These are phyloP conservation scores for Sporothrix variecibatus DNA, from an alignment of 2,329 filamentous ascomycete genomes.

Conservation along the genomic window DNA sequence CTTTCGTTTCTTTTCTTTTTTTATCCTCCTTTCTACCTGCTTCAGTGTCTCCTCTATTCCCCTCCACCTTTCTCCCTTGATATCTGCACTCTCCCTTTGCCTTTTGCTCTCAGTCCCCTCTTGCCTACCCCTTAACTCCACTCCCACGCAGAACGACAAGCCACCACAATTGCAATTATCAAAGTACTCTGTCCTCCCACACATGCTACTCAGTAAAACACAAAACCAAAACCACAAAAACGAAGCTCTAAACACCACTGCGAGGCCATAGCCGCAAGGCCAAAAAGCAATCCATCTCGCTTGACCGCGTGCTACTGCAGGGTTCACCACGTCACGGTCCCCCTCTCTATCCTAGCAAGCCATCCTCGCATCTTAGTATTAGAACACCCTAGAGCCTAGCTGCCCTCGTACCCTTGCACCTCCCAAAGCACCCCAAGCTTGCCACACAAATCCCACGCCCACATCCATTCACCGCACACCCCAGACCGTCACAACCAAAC, in stretches of 20 bases:
- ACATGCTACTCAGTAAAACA: neutral
- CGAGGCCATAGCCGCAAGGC: neutral
- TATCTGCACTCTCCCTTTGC: neutral
- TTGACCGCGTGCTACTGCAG: constrained; percentile 25
- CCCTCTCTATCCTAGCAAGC: neutral
- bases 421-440: neutral
- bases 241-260: neutral
- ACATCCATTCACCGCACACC: constrained; percentile 1
- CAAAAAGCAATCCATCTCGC: constrained; percentile 22
- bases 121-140: neutral
- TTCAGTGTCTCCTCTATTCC: neutral
- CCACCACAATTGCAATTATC: neutral
- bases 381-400: neutral
- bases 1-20: neutral
- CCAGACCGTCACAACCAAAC: constrained; percentile 25
- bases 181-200: neutral
- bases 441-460: constrained; percentile 1
- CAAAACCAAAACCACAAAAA: neutral
- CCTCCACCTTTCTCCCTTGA: constrained; percentile 7
- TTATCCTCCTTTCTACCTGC: neutral
- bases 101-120: neutral
- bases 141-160: constrained; percentile 4
- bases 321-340: constrained; percentile 19
- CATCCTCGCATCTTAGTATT: neutral
- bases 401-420: neutral